phyloP scores from a whole-genome alignment of 148 eudicot genomes.

The Dysphania ambrosioides region DNA sequence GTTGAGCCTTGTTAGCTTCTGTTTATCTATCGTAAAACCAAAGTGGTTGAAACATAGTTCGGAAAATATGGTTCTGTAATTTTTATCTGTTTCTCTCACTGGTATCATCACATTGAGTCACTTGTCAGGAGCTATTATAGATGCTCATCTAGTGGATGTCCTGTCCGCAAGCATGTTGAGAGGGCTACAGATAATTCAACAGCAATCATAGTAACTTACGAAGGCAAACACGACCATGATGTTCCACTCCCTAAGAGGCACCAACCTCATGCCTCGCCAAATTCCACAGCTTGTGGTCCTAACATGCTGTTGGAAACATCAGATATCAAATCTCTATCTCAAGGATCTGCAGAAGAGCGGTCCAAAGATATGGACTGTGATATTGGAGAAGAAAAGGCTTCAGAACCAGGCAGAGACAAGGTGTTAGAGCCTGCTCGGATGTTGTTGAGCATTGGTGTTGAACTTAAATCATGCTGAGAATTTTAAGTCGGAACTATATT shows the following conservation, averaged over 20 bases:
- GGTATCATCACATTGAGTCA: not conserved
- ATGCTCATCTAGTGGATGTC: conserved; percentile 83
- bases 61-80: no score
- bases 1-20: no score
- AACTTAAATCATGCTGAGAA: conserved; percentile 53
- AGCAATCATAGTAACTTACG: conserved; percentile 56
- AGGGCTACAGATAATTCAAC: conserved; percentile 51
- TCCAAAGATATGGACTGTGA: conserved; percentile 30
- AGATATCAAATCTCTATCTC: conserved; percentile 15
- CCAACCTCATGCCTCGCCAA: conserved; percentile 30
- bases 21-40: no score
- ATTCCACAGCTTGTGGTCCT: not conserved
- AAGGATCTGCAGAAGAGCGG: conserved; percentile 29
- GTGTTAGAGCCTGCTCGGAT: conserved; percentile 49
- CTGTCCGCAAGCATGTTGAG: conserved; percentile 84
- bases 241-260: conserved; percentile 65
- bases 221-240: conserved; percentile 79
- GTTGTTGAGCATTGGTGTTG: conserved; percentile 60
- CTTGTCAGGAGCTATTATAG: conserved; percentile 74
- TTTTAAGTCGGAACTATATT: not conserved
- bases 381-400: conserved; percentile 26
- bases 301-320: conserved; percentile 12
- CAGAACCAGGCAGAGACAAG: conserved; percentile 39
- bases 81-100: not conserved
- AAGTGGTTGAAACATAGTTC: no score